Base-by-base conservation (phyloP, 2,329 filamentous ascomycete species). In the Aspergillus nomiae region DNA sequence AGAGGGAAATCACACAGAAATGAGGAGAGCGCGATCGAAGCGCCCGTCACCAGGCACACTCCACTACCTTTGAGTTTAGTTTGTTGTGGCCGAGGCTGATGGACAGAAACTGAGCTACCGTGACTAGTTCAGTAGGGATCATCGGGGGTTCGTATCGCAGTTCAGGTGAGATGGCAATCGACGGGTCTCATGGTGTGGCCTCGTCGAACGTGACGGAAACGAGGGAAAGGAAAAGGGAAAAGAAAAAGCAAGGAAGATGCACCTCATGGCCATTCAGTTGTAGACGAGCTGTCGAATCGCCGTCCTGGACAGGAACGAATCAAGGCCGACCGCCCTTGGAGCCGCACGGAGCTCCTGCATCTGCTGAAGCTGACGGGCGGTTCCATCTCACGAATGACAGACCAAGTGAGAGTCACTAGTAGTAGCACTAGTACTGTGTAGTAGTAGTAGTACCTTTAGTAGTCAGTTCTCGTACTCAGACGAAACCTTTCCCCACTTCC, bases 201-300 rank as follows among this genome's bases (percentile, higher is more conserved):
- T 55, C 51, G 12, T 55, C 34, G 7, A n/a, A n/a, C 30, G 32
- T n/a, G 21, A 55, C 30, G 4, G 28, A 9, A 53, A 26, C 8
- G 8, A 43, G 58, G 55, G 28, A 24, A 28, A 28, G 26, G 26
- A 28, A 24, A 61, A 55, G 58, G 43, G 59, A 60, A 51, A 51
- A 59, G 61, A 43, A 43, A 53, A 50, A 36, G 53, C 55, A 55
- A 60, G 21, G 21, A 24, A 32, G 45, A 50, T 54, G 58, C 19
- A 16, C 6, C 38, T 41, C 34, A 48, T 46, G 32, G 56, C n/a
- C 28, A 51, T 51, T 51, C 9, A 28, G 21, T 48, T 24, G 10
- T 48, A 48, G 21, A 30, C 14, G 24, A 21, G 9, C 26, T 4
- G 7, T 30, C n/a, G 14, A 30, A 32, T 16, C 26, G 19, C 12